phyloP scores from a whole-genome alignment of 345 rosid genomes.

The Fremontodendron californicum region DNA sequence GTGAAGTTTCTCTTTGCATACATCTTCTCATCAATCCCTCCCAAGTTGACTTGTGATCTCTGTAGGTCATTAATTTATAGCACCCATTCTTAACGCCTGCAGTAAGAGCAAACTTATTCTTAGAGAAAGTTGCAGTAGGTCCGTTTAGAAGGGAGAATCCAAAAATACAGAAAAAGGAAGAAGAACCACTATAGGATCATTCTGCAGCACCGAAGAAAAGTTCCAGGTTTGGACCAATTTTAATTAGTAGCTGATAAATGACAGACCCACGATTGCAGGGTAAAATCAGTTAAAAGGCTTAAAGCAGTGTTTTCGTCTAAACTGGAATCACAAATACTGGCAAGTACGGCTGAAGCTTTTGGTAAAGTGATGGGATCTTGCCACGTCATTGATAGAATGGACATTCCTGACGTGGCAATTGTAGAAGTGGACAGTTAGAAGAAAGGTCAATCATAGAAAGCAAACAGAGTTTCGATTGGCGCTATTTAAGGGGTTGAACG shows the following conservation, averaged over 20 bases:
- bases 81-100: constrained; percentile 64
- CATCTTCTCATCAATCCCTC: constrained; percentile 73
- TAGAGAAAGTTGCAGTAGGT: not conserved
- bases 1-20: constrained; percentile 58
- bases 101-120: not conserved
- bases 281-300: not conserved
- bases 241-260: not conserved
- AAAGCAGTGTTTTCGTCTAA: not conserved
- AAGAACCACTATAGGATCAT: not conserved
- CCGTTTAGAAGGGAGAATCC: not conserved
- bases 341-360: not conserved
- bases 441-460: not conserved
- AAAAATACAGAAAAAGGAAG: not conserved
- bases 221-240: not conserved
- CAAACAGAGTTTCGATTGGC: not conserved
- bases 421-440: not conserved
- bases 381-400: not conserved
- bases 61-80: constrained; percentile 59
- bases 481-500: not conserved
- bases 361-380: not conserved
- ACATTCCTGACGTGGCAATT: not conserved
- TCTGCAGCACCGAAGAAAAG: not conserved
- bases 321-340: not conserved
- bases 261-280: not conserved
- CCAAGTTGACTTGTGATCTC: constrained; percentile 72